Percentiles rank a stretch among this genome's conserved stretches.
These are phyloP conservation scores for Chlorella vulgaris DNA, from an alignment of 139 green algal species.

Conservation along the genomic window DNA sequence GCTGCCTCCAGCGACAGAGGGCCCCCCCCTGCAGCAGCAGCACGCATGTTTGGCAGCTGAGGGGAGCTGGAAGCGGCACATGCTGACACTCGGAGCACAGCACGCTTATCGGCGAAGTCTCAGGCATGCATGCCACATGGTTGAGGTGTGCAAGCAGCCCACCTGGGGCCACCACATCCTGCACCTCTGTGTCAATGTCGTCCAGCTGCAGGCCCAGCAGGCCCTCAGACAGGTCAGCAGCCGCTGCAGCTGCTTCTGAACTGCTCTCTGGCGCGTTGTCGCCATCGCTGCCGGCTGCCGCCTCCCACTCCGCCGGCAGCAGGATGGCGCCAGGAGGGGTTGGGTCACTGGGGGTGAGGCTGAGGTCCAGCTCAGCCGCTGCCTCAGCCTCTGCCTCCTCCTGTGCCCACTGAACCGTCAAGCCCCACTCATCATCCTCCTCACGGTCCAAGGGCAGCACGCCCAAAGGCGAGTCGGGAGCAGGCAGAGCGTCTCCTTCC, in stretches of 20 bases:
- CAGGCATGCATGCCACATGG: background rate
- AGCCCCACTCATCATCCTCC: background rate
- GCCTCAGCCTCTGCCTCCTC: background rate
- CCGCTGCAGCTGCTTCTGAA: background rate
- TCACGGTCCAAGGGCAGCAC: background rate
- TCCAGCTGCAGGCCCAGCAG: conserved; percentile 20
- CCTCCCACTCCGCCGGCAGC: no score
- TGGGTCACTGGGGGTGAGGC: no score
- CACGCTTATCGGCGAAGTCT: no score
- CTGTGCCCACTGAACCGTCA: background rate
- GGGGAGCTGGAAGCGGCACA: no score
- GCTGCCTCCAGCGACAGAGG: conserved; percentile 20
- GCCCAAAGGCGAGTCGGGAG: background rate
- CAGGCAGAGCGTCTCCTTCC: no score
- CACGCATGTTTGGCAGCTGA: background rate
- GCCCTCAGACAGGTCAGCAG: background rate
- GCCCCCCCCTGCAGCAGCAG: background rate
- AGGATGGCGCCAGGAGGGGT: no score
- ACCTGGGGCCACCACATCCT: conserved; percentile 2
- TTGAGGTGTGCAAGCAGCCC: background rate
- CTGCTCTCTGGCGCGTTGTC: no score
- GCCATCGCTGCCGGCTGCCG: background rate
- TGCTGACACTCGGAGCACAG: no score
- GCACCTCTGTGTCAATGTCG: conserved; percentile 9
- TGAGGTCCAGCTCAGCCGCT: background rate